Evolutionary conservation across 495 filamentous ascomycete genomes (phyloP).

Genomic region (Sordaria brevicollis): DNA sequence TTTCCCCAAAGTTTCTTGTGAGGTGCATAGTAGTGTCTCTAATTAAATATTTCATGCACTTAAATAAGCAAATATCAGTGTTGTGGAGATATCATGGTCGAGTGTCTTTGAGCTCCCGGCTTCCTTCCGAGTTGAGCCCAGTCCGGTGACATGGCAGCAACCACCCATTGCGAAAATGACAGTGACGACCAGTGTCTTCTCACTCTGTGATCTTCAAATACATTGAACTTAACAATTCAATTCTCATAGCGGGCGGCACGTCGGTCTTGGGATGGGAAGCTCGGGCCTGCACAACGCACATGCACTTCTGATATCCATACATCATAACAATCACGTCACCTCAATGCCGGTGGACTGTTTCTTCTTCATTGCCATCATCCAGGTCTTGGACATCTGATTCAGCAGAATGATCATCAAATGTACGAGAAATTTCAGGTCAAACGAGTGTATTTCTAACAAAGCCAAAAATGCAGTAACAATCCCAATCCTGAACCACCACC

Average conservation of each 20-base stretch:
- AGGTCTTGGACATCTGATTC: too few species aligned
- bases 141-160: not conserved
- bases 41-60: not conserved
- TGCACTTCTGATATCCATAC: too few species aligned
- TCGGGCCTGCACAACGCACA: too few species aligned
- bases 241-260: too few species aligned
- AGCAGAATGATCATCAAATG: not conserved
- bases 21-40: not conserved
- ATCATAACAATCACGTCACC: too few species aligned
- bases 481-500: not conserved
- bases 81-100: not conserved
- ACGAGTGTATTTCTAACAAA: not conserved
- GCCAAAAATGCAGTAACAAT: not conserved
- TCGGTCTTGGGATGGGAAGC: too few species aligned
- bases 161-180: not conserved
- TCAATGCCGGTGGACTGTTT: too few species aligned
- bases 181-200: too few species aligned
- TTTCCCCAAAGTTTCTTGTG: too few species aligned
- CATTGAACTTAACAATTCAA: too few species aligned
- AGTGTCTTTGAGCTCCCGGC: not conserved
- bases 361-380: too few species aligned
- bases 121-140: not conserved
- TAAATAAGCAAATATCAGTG: not conserved
- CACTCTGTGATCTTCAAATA: too few species aligned
- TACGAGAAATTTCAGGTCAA: not conserved